Conservation (phyloP, 805 yeast genomes). For the Torulaspora quercuum region DNA sequence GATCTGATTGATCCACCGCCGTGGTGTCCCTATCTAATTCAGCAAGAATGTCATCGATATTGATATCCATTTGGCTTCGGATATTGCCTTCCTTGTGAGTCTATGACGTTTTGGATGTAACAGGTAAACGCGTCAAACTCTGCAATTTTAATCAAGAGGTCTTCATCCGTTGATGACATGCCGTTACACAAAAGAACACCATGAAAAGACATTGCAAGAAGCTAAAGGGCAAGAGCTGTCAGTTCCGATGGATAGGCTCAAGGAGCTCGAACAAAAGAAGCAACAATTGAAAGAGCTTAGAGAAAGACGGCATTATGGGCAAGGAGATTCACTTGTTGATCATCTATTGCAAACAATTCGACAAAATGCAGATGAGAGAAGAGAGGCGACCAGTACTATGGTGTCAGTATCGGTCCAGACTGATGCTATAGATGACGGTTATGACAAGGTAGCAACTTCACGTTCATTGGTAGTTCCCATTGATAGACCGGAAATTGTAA, state of each 20-base stretch:
- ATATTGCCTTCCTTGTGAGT: not conserved
- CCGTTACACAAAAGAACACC: no score
- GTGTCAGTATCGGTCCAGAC: slow-evolving; percentile 26
- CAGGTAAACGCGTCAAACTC: no score
- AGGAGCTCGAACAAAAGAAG: slow-evolving; percentile 51
- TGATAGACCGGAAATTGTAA: slow-evolving; percentile 11
- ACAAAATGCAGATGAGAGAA: slow-evolving; percentile 1
- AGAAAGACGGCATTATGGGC: slow-evolving; percentile 37
- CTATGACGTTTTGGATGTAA: no score
- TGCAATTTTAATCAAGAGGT: no score
- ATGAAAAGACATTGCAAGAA: no score
- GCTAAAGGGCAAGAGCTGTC: no score
- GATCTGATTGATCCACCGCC: slow-evolving; percentile 27
- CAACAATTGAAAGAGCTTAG: slow-evolving; percentile 51
- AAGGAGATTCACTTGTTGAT: slow-evolving; percentile 9
- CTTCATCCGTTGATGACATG: no score
- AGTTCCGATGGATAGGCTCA: slow-evolving; percentile 38
- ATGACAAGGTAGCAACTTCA: not conserved
- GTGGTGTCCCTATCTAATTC: slow-evolving; percentile 56
- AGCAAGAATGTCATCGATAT: slow-evolving; percentile 66
- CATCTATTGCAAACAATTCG: slow-evolving; percentile 12
- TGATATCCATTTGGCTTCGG: slow-evolving; percentile 41
- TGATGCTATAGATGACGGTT: slow-evolving; percentile 10
- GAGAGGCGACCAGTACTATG: slow-evolving; percentile 8
- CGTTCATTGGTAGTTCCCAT: not conserved